Evolutionary conservation across 805 yeast genomes (phyloP).

Genomic region (Dipodascopsis tothii): DNA sequence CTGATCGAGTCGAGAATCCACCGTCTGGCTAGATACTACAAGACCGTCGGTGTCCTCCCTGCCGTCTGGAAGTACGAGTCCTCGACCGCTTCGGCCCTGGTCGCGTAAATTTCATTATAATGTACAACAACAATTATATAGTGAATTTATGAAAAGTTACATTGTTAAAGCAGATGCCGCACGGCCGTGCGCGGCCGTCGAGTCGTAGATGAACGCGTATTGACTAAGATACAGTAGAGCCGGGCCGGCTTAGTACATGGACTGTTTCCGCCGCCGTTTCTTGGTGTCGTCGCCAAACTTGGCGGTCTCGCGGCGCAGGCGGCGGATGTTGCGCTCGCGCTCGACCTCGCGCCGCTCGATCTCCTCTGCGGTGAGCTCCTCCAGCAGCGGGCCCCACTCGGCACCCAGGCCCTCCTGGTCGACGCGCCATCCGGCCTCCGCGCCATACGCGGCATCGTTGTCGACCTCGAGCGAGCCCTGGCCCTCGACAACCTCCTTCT

Average conservation of each 20-base stretch:
- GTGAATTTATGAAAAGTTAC: background rate
- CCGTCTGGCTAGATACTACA: slow-evolving; percentile 99
- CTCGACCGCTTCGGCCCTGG: slow-evolving; percentile 99
- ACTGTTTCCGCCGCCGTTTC: slow-evolving; percentile 16
- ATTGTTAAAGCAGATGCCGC: background rate
- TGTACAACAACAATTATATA: slow-evolving; percentile 4
- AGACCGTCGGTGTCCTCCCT: slow-evolving; percentile 97
- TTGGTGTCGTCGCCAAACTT: slow-evolving; percentile 49
- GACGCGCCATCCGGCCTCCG: slow-evolving; percentile 57
- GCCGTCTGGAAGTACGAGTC: slow-evolving; percentile 99
- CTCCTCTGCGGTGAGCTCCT: slow-evolving; percentile 80
- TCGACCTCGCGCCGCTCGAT: slow-evolving; percentile 92
- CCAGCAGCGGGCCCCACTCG: slow-evolving; percentile 81
- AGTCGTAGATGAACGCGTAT: too few relatives aligned
- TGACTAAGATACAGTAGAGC: too few relatives aligned
- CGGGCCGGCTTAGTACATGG: slow-evolving; percentile 11
- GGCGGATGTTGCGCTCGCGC: slow-evolving; percentile 81
- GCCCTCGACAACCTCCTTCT: slow-evolving; percentile 75
- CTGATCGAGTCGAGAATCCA: slow-evolving; percentile 99
- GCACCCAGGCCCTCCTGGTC: slow-evolving; percentile 74
- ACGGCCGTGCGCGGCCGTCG: too few relatives aligned
- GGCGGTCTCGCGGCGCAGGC: slow-evolving; percentile 86
- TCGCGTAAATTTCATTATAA: slow-evolving; percentile 54
- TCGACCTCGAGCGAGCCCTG: slow-evolving; percentile 44
- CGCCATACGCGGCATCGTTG: slow-evolving; percentile 56